These are phyloP conservation scores for Scedosporium aurantiacum DNA, from an alignment of 2,329 filamentous ascomycete genomes.

Conservation along the genomic window DNA sequence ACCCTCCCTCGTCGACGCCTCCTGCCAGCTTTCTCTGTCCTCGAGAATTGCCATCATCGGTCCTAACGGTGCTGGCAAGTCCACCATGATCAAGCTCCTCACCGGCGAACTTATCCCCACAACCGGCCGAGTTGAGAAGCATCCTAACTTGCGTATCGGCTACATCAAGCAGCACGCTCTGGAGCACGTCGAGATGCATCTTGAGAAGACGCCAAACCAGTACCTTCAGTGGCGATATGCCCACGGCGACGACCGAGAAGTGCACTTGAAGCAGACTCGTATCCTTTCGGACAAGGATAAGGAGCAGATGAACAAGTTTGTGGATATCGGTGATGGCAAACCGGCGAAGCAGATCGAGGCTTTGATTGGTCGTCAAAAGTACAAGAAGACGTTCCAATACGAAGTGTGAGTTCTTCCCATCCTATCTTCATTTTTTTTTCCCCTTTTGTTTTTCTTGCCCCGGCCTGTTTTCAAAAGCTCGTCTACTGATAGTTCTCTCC, in stretches of 20 bases:
- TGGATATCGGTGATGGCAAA: constrained; percentile 77
- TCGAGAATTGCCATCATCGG: constrained; percentile 95
- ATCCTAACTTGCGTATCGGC: constrained; percentile 94
- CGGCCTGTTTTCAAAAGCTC: not conserved
- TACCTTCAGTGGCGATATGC: constrained; percentile 98
- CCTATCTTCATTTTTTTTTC: not conserved
- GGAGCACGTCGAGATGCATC: constrained; percentile 98
- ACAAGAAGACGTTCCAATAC: constrained; percentile 98
- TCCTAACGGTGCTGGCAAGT: constrained; percentile 95
- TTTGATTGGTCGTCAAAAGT: constrained; percentile 93
- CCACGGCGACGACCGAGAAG: constrained; percentile 92
- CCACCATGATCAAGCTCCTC: constrained; percentile 92
- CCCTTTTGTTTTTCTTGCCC: not conserved
- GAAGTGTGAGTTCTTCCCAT: constrained; percentile 55
- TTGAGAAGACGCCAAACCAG: constrained; percentile 98
- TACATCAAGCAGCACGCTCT: constrained; percentile 99
- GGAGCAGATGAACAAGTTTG: constrained; percentile 79
- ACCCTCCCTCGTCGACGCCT: constrained; percentile 77
- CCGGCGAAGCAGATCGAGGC: constrained; percentile 69
- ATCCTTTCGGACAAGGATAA: constrained; percentile 75
- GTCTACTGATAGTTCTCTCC: not conserved
- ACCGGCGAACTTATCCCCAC: constrained; percentile 86
- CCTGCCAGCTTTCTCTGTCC: constrained; percentile 77
- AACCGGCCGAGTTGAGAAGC: constrained; percentile 84
- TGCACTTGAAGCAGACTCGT: constrained; percentile 95